These are phyloP conservation scores for Somion occarium DNA, from an alignment of 1,284 basidiomycete genomes.

Conservation along the genomic window DNA sequence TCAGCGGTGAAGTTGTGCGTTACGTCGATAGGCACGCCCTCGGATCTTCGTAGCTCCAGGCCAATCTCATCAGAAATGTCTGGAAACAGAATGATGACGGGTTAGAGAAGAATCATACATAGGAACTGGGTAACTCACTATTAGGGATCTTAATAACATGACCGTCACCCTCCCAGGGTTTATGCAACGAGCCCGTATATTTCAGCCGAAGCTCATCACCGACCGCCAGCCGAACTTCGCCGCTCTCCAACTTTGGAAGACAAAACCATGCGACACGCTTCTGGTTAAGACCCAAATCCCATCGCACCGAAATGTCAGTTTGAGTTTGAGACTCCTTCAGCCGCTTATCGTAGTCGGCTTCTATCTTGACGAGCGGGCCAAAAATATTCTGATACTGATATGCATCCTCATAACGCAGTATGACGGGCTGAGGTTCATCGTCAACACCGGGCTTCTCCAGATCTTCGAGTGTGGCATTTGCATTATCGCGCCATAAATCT, in stretches of 20 bases:
- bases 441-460: slow-evolving; percentile 95
- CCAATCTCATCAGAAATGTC: slow-evolving; percentile 98
- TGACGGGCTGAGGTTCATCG: slow-evolving; percentile 91
- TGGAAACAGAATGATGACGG: slow-evolving; percentile 29
- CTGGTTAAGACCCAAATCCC: slow-evolving; percentile 98
- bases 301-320: slow-evolving; percentile 91
- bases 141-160: slow-evolving; percentile 99
- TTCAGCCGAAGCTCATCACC: slow-evolving; percentile 93
- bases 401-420: slow-evolving; percentile 93
- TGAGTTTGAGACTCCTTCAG: slow-evolving; percentile 99
- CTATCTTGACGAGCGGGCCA: slow-evolving; percentile 97
- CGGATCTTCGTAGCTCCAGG: slow-evolving; percentile 85
- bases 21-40: slow-evolving; percentile 93
- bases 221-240: slow-evolving; percentile 94
- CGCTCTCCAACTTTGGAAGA: slow-evolving; percentile 95
- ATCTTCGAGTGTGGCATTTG: slow-evolving; percentile 91
- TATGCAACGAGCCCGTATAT: slow-evolving; percentile 86
- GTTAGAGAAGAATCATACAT: slow-evolving; percentile 11
- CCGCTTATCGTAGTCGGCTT: slow-evolving; percentile 98
- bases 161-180: slow-evolving; percentile 95
- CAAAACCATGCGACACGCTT: slow-evolving; percentile 97
- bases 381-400: slow-evolving; percentile 99
- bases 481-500: slow-evolving; percentile 97
- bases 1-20: slow-evolving; percentile 95
- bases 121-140: slow-evolving; percentile 49